Evolutionary conservation across 352 stramenopile genomes (phyloP).

Genomic region (Phytopythium mirpurense): DNA sequence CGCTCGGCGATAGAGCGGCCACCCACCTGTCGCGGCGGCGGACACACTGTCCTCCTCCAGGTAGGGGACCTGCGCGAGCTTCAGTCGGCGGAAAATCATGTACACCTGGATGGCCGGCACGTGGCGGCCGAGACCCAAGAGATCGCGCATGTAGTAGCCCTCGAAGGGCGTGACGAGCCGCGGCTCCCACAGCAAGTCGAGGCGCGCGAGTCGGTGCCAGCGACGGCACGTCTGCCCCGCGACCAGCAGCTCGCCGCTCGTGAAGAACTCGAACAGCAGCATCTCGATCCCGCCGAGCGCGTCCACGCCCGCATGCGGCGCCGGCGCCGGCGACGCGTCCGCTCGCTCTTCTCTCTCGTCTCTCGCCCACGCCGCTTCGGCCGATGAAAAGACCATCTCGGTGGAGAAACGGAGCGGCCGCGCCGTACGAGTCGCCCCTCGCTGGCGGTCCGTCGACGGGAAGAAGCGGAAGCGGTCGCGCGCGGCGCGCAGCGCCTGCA

Average conservation of each 20-base stretch:
- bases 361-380: slow-evolving; percentile 12
- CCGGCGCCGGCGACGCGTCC: not conserved
- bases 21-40: not conserved
- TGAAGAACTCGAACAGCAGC: slow-evolving; percentile 61
- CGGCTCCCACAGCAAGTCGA: slow-evolving; percentile 68
- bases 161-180: slow-evolving; percentile 52
- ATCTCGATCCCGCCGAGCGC: slow-evolving; percentile 49
- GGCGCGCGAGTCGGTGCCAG: slow-evolving; percentile 45
- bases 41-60: not conserved
- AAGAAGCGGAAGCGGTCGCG: slow-evolving; percentile 42
- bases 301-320: slow-evolving; percentile 32
- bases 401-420: slow-evolving; percentile 46
- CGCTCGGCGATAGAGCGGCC: not conserved
- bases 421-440: no score
- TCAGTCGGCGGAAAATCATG: slow-evolving; percentile 60
- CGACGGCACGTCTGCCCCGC: slow-evolving; percentile 44
- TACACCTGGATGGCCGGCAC: slow-evolving; percentile 71
- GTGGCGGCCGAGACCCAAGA: slow-evolving; percentile 37
- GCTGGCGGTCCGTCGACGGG: no score
- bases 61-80: slow-evolving; percentile 20
- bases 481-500: slow-evolving; percentile 46
- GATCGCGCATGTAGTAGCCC: slow-evolving; percentile 48
- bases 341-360: not conserved
- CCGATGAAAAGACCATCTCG: slow-evolving; percentile 45
- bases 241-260: slow-evolving; percentile 32